A percentile compares a stretch with the other conserved stretches of the same genome.
Conservation (phyloP, 345 rosid genomes). For the Geranium rotundifolium region DNA sequence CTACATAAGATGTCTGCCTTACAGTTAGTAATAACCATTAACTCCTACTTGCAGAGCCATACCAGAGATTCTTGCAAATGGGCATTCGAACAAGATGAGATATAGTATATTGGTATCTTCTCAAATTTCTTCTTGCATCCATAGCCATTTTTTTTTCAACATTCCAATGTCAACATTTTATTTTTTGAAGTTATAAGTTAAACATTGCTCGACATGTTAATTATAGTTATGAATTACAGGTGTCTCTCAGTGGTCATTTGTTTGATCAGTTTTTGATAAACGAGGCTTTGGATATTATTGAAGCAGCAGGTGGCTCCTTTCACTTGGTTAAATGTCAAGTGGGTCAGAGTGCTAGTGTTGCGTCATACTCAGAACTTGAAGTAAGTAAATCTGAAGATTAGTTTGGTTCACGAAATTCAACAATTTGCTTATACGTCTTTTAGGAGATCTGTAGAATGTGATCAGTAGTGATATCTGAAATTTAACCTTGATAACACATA, state of each 20-base stretch:
- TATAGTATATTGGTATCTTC: slow-evolving; percentile 49
- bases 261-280: slow-evolving; percentile 87
- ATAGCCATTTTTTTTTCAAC: neutral
- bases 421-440: neutral
- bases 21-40: neutral
- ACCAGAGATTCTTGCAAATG: slow-evolving; percentile 19
- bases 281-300: slow-evolving; percentile 89
- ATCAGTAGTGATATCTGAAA: neutral
- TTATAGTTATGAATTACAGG: slow-evolving; percentile 37
- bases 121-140: slow-evolving; percentile 11
- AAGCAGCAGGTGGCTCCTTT: slow-evolving; percentile 80
- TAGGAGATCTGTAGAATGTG: neutral
- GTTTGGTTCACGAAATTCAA: neutral
- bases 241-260: slow-evolving; percentile 82
- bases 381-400: slow-evolving; percentile 28
- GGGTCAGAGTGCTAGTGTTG: slow-evolving; percentile 59
- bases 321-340: slow-evolving; percentile 78
- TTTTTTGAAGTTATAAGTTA: neutral
- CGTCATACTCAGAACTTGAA: slow-evolving; percentile 83
- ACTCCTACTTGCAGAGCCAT: slow-evolving; percentile 37
- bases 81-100: slow-evolving; percentile 33
- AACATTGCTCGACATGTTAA: slow-evolving; percentile 11
- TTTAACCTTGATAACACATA: neutral
- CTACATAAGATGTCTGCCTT: neutral
- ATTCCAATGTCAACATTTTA: neutral